Evolutionary conservation across 371 early-diverging fungal species (phyloP).

Genomic region (Zancudomyces culisetae): DNA sequence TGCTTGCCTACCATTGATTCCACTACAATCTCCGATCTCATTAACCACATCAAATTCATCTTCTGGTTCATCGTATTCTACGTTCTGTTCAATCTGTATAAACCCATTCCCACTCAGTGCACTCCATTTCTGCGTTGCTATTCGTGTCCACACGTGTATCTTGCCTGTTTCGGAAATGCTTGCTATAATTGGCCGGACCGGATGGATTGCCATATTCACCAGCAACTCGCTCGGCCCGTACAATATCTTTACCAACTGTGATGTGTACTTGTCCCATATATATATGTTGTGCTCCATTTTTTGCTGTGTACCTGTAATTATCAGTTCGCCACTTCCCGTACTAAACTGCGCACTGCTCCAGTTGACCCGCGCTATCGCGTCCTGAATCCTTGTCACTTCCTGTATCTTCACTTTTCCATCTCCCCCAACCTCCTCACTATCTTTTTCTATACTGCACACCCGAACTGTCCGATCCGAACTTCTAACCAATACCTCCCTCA

Average conservation of each 20-base stretch:
- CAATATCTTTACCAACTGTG: conserved; percentile 68
- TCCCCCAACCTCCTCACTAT: conserved; percentile 2
- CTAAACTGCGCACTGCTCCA: conserved; percentile 75
- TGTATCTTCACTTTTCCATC: conserved; percentile 11
- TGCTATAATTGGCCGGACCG: conserved; percentile 59
- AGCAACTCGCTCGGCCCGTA: conserved; percentile 82
- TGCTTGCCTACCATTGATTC: not conserved
- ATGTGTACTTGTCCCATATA: conserved; percentile 70
- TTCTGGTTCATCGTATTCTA: conserved; percentile 79
- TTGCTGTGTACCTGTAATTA: conserved; percentile 61
- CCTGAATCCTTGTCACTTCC: conserved; percentile 56
- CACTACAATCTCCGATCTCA: not conserved
- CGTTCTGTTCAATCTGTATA: conserved; percentile 72
- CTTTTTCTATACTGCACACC: conserved; percentile 17
- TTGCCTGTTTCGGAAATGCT: conserved; percentile 64
- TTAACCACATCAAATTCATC: conserved; percentile 78
- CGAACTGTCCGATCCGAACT: conserved; percentile 17
- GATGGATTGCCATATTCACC: conserved; percentile 76
- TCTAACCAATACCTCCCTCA: conserved; percentile 18
- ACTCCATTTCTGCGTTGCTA: conserved; percentile 70
- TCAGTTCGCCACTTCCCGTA: conserved; percentile 64
- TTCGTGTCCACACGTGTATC: conserved; percentile 74
- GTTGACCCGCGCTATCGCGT: conserved; percentile 64
- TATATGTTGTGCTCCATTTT: conserved; percentile 77
- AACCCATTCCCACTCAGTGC: conserved; percentile 88